A percentile compares a stretch with the other conserved stretches of the same genome.
Evolutionary conservation across 1,139 yeast genomes (phyloP).

Genomic region (Zygosaccharomyces pseudobailii): DNA sequence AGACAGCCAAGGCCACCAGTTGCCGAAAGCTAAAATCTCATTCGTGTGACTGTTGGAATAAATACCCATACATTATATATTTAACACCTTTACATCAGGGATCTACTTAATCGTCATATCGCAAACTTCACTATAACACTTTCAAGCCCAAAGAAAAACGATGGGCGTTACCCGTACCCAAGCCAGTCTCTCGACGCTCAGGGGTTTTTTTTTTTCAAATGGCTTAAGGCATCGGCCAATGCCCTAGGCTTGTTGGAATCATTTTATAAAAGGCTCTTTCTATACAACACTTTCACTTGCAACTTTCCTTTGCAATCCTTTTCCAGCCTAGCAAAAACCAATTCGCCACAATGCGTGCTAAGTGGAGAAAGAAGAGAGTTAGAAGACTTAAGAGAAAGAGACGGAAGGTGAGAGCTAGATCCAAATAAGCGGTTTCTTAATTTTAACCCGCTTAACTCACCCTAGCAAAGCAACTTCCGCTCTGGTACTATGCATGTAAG

Average conservation of each 20-base stretch:
- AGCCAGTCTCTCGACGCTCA: constrained; percentile 1
- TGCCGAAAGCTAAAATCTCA: too few relatives aligned
- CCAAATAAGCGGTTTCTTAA: constrained; percentile 68
- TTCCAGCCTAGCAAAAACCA: constrained; percentile 14
- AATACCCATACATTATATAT: too few relatives aligned
- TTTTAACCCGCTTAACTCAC: not conserved
- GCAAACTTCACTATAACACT: not conserved
- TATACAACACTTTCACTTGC: not conserved
- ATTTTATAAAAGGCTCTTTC: constrained; percentile 2
- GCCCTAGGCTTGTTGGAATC: not conserved
- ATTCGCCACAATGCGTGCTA: constrained; percentile 63
- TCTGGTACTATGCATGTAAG: not conserved
- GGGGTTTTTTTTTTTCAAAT: not conserved
- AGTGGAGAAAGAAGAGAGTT: constrained; percentile 99
- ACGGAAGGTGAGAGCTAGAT: constrained; percentile 99
- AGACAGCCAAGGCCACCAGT: too few relatives aligned
- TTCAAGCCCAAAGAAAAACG: not conserved
- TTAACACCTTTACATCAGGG: too few relatives aligned
- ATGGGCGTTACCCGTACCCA: not conserved
- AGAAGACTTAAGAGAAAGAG: constrained; percentile 99
- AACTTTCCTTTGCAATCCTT: constrained; percentile 6
- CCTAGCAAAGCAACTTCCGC: constrained; percentile 2
- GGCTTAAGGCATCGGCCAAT: not conserved
- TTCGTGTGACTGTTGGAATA: too few relatives aligned
- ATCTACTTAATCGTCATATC: not conserved